phyloP scores from a whole-genome alignment of 2,329 filamentous ascomycete genomes.

The Colletotrichum musae region DNA sequence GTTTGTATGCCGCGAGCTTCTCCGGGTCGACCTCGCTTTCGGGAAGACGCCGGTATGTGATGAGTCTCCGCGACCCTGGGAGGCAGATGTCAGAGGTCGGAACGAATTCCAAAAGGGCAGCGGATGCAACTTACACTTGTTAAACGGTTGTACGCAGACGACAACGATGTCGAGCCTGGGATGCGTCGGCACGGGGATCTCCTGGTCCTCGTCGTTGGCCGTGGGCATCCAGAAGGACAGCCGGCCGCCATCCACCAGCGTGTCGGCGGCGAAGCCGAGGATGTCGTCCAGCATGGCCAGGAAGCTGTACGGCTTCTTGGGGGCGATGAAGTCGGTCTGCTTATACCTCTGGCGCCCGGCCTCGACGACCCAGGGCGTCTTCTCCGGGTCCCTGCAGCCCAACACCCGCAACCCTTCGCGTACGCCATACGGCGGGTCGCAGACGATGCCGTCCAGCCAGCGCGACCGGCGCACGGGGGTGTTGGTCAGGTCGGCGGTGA shows the following conservation, averaged over 20 bases:
- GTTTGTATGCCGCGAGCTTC: constrained; percentile 54
- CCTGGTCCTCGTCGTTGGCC: constrained; percentile 82
- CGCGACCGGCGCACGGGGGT: constrained; percentile 76
- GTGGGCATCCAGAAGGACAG: constrained; percentile 98
- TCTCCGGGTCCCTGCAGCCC: constrained; percentile 78
- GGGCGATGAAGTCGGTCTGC: constrained; percentile 81
- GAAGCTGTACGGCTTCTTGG: constrained; percentile 94
- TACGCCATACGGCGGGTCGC: constrained; percentile 96
- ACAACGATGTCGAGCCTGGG: constrained; percentile 80
- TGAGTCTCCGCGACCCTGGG: constrained; percentile 86
- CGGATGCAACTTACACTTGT: constrained; percentile 76
- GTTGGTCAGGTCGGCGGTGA: constrained; percentile 90
- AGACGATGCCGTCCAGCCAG: constrained; percentile 90
- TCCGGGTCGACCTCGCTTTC: constrained; percentile 68
- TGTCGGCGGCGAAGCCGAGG: constrained; percentile 82
- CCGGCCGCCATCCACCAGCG: constrained; percentile 83
- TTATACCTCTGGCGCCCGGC: constrained; percentile 79
- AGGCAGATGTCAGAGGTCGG: constrained; percentile 42
- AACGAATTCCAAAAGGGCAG: not conserved
- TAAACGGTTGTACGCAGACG: constrained; percentile 89
- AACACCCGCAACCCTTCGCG: constrained; percentile 92
- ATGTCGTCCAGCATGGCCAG: constrained; percentile 92
- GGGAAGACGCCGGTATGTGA: constrained; percentile 84
- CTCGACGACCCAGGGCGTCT: constrained; percentile 72
- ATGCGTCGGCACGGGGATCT: constrained; percentile 83